Evolutionary conservation across 768 basidiomycete genomes (phyloP), one percentile per base, ranked within the genome.

Genomic region (Mycena albidolilacea): DNA sequence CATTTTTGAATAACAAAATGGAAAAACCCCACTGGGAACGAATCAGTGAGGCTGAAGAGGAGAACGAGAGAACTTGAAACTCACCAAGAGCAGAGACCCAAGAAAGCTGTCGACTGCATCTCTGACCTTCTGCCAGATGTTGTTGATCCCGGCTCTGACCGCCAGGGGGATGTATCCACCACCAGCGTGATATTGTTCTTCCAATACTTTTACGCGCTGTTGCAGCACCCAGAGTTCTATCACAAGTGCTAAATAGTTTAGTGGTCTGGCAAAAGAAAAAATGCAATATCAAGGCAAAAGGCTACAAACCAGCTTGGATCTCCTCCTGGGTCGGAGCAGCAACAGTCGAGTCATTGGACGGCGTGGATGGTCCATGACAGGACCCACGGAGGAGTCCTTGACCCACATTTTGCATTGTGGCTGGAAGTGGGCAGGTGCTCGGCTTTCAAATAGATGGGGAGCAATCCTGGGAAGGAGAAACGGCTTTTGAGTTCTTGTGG

Each of bases 11-110:
- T 50, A 12, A 50, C n/a, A 50, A 46, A 21, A 50, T 50, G 7
- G 17, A 21, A 21, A 50, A 50, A 21, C n/a, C 48, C 61, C 61
- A 62, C 63, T 64, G 63, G 35, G 63, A 64, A 48, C 48, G 35
- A 52, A 64, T 64, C 17, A 64, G 30, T 52, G 63, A 52, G 63
- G 5, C 52, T 41, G 38, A 52, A 64, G 30, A 64, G 37, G 63
- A 64, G 48, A 64, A 64, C 48, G 44, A 64, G 46, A 64, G 63
- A 39, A 38, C 46, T 64, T 64, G 19, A 64, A 64, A 64, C 63
- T 52, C 48, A 64, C 63, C 7, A 52, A 30, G 8, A n/a, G 2
- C 44, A 64, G n/a, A 52, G 30, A 39, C 48, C 48, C 50, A 50
- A 64, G 12, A 23, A 55, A 23, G 23, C 54, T 12, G 54, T 55